Conservation (phyloP, 192 early-diverging fungal genomes). For the Backusella parvicylindrica region DNA sequence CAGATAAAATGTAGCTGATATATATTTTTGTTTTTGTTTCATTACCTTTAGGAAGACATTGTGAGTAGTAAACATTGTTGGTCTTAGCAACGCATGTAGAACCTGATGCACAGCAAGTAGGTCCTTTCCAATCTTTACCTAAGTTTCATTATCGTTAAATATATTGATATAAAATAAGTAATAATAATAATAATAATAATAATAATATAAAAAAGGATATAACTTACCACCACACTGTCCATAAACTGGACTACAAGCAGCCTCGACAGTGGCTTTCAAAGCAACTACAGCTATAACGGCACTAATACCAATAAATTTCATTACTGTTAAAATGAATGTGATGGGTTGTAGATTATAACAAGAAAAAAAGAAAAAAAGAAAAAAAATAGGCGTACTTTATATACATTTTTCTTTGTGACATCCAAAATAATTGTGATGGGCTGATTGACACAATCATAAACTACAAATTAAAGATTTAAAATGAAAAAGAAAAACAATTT, state of each 20-base stretch:
- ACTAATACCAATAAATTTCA: neutral
- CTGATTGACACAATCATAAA: neutral
- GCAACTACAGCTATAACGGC: neutral
- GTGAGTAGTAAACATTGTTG: constrained; percentile 12
- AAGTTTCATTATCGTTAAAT: neutral
- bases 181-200: too few species aligned
- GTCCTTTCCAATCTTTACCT: constrained; percentile 14
- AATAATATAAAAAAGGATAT: neutral
- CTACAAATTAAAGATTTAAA: neutral
- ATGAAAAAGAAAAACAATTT: constrained; percentile 4
- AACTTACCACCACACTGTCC: constrained; percentile 20
- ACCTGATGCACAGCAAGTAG: constrained; percentile 22
- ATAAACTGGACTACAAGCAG: constrained; percentile 9
- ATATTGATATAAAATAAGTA: too few species aligned
- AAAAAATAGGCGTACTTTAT: neutral
- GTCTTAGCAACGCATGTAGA: constrained; percentile 11
- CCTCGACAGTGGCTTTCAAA: neutral
- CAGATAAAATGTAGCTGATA: neutral
- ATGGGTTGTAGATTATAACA: neutral
- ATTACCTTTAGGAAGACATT: constrained; percentile 19
- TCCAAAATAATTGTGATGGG: neutral
- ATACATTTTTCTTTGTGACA: neutral
- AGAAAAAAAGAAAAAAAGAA: neutral
- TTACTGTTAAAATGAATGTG: neutral
- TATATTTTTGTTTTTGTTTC: neutral